These are phyloP conservation scores for Cyberlindnera veronae DNA, from an alignment of 805 yeast genomes.

Conservation along the genomic window DNA sequence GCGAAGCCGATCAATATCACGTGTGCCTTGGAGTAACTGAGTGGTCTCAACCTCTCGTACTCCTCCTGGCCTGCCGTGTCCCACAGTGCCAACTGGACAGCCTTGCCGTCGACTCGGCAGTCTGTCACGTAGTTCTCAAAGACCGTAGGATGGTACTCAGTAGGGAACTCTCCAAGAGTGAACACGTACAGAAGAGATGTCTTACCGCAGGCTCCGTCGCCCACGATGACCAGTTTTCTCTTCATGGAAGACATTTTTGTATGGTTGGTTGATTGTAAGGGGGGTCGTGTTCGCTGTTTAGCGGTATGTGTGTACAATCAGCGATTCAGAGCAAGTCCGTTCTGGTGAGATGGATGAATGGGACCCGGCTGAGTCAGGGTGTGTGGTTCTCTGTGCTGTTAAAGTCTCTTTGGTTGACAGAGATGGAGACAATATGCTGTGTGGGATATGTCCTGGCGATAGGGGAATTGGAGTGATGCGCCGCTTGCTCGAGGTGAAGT, in stretches of 20 bases:
- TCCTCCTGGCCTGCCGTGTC: constrained; percentile 98
- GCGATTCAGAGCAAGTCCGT: too few species aligned
- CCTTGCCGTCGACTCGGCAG: constrained; percentile 90
- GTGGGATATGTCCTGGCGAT: too few species aligned
- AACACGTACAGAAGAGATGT: constrained; percentile 88
- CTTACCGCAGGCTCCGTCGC: constrained; percentile 95
- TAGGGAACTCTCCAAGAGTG: constrained; percentile 89
- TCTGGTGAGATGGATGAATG: too few species aligned
- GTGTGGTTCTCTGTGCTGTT: too few species aligned
- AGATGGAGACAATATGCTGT: too few species aligned
- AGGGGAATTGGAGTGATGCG: too few species aligned
- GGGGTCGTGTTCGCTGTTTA: too few species aligned
- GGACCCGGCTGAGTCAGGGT: too few species aligned
- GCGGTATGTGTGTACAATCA: too few species aligned
- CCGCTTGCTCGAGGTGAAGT: too few species aligned
- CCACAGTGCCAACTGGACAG: constrained; percentile 86
- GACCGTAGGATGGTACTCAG: constrained; percentile 90
- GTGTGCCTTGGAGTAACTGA: constrained; percentile 85
- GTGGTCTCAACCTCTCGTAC: constrained; percentile 83
- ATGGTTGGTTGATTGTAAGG: too few species aligned
- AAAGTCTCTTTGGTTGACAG: too few species aligned
- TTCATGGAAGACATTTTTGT: constrained; percentile 32
- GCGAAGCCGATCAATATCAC: constrained; percentile 85
- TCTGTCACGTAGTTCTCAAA: constrained; percentile 94
- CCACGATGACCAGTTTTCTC: constrained; percentile 84